Base-by-base conservation (phyloP, 2,329 filamentous ascomycete species). In the Fusarium solani-melongenae region DNA sequence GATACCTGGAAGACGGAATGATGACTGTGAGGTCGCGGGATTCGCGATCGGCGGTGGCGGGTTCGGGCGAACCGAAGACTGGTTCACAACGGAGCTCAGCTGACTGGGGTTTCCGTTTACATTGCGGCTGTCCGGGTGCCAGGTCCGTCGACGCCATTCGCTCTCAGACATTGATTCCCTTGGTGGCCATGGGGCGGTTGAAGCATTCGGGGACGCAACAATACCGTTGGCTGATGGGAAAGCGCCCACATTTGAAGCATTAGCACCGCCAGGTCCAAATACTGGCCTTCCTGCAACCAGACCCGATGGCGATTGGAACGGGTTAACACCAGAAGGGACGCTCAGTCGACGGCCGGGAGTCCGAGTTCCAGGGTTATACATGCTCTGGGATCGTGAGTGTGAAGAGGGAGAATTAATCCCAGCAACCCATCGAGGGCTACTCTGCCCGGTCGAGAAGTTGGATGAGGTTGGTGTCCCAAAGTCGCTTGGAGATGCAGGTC, bases 401-500 rank as follows among this genome's bases (percentile, higher is more conserved):
- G 90, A 87, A 0, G 92, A 90, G 8, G 95, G 94, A n/a, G 95
- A 97, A 15, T 90, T 88, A 64, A 94, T 85, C 0, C 85, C 86
- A 2, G 92, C 89, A 7, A 87, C 88, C 87, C 92, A 96, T 61
- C 91, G 90, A 6, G 95, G 94, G 79, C 94, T 97, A 70, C 90
- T 92, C 61, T 92, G 91, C 0, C 90, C 92, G 1, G 90, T 92
- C 1, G 94, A 94, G 77, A 94, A 97, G 0, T 93, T 94, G 12
- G 93, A 91, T 1, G 95, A 96, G 0, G 93, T 95, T 3, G 95
- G 94, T 4, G 95, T 97, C 78, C 92, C 93, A 72, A 92, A 93
- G 38, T 93, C 93, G 67, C 89, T 90, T 0, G 93, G 92, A 4
- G 94, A 93, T 8, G 91, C 88, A 5, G 88, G 87, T 29, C 91